phyloP scores from a whole-genome alignment of 2,329 filamentous ascomycete species.

The Neopestalotiopsis clavispora region DNA sequence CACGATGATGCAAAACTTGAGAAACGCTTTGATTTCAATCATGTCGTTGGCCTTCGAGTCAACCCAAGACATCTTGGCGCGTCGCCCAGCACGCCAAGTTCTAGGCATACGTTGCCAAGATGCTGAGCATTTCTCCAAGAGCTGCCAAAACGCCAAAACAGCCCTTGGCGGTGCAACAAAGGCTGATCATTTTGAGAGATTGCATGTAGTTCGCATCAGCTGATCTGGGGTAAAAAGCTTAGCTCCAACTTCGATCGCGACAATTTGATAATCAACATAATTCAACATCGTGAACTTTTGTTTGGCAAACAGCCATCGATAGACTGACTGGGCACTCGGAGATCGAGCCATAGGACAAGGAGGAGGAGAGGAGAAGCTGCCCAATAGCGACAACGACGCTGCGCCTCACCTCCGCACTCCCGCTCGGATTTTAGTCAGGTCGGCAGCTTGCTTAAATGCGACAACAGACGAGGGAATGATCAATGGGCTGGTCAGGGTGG shows the following conservation, averaged over 20 bases:
- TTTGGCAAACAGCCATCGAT: neutral
- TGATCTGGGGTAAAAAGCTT: slow-evolving; percentile 10
- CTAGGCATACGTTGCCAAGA: slow-evolving; percentile 6
- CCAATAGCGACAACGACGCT: neutral
- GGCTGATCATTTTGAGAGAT: neutral
- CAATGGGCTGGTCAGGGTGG: neutral
- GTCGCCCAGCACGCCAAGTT: slow-evolving; percentile 10
- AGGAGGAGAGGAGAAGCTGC: neutral
- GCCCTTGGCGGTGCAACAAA: slow-evolving; percentile 10
- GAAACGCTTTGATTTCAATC: neutral
- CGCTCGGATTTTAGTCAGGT: neutral
- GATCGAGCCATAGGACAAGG: neutral
- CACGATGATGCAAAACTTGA: neutral
- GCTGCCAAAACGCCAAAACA: slow-evolving; percentile 7
- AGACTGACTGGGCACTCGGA: neutral
- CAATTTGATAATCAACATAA: neutral
- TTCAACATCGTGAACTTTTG: neutral
- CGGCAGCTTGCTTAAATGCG: neutral
- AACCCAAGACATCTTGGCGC: slow-evolving; percentile 5
- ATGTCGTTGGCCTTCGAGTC: neutral
- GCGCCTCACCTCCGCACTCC: neutral
- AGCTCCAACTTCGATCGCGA: slow-evolving; percentile 7
- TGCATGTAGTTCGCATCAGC: slow-evolving; percentile 9
- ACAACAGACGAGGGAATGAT: neutral
- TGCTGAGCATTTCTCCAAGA: slow-evolving; percentile 7